These are phyloP conservation scores for Peronospora tabacina DNA, from an alignment of 352 stramenopile species.

Conservation along the genomic window DNA sequence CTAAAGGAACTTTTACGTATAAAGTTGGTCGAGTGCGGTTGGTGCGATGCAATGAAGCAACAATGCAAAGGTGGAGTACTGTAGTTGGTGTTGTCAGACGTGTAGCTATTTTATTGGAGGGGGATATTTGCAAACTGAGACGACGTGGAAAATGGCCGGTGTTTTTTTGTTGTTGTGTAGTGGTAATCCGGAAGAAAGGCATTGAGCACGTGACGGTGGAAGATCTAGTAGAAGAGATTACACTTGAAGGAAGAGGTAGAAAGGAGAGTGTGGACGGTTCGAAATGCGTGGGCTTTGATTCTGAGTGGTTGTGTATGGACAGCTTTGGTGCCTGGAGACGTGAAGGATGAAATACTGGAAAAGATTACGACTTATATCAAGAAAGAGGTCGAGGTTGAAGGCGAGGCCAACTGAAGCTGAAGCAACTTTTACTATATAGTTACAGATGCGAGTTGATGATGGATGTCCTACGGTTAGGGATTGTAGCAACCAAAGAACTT, in stretches of 20 bases:
- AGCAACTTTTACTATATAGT: too few species aligned
- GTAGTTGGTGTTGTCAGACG: too few species aligned
- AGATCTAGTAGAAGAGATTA: constrained; percentile 90
- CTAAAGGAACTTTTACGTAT: constrained; percentile 85
- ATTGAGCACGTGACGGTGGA: constrained; percentile 93
- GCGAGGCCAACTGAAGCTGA: too few species aligned
- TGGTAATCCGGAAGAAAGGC: constrained; percentile 90
- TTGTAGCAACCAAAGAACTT: too few species aligned
- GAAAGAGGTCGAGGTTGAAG: constrained; percentile 34
- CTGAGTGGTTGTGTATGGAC: constrained; percentile 1
- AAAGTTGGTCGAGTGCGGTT: constrained; percentile 87
- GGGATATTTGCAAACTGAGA: not conserved
- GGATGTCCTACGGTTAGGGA: too few species aligned
- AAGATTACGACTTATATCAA: constrained; percentile 90
- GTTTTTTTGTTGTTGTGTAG: constrained; percentile 25
- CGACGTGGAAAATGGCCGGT: not conserved
- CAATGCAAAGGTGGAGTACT: constrained; percentile 60
- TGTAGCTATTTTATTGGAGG: too few species aligned
- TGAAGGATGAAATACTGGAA: constrained; percentile 87
- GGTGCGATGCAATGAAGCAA: constrained; percentile 88
- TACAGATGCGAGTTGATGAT: too few species aligned
- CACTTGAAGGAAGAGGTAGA: constrained; percentile 72
- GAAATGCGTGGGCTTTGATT: not conserved
- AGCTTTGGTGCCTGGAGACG: constrained; percentile 79
- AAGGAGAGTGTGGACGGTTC: not conserved